Conservation (phyloP, 805 yeast species). For the Scheffersomyces ergatensis region DNA sequence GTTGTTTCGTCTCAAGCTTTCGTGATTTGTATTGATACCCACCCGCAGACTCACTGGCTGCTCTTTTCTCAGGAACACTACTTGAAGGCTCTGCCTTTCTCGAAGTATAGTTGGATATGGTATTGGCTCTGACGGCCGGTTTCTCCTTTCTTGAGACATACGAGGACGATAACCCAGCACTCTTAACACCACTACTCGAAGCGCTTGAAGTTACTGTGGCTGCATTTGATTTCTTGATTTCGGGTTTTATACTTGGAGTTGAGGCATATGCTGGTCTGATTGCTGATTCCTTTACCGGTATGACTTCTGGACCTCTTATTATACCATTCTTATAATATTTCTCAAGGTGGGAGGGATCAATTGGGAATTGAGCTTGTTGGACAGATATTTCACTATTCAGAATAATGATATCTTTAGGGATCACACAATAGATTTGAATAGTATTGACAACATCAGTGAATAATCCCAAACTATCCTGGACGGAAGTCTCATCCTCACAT, state of each 20-base stretch:
- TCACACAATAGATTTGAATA: conserved; percentile 40
- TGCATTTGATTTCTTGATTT: conserved; percentile 10
- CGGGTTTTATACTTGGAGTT: conserved; percentile 1
- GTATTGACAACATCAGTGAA: conserved; percentile 27
- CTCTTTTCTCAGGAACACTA: conserved; percentile 7
- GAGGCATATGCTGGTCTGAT: conserved; percentile 5
- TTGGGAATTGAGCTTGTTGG: conserved; percentile 9
- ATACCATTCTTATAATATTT: conserved; percentile 26
- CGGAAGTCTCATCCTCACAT: conserved; percentile 18
- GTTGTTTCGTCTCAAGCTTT: conserved; percentile 25
- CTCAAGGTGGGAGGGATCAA: conserved; percentile 11
- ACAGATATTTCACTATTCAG: conserved; percentile 16
- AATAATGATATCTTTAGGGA: conserved; percentile 7
- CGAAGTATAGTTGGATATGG: conserved; percentile 14
- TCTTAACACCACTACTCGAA: conserved; percentile 2
- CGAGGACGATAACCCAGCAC: conserved; percentile 19
- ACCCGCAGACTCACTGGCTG: conserved; percentile 10
- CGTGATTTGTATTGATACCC: conserved; percentile 34
- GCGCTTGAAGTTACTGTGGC: conserved; percentile 1
- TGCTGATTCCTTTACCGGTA: neutral
- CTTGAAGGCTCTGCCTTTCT: conserved; percentile 14
- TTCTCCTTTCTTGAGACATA: conserved; percentile 27
- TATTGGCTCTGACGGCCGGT: conserved; percentile 7
- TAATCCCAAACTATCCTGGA: conserved; percentile 13
- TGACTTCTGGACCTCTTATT: conserved; percentile 28